Base-by-base conservation (phyloP, 495 filamentous ascomycete genomes). In the Neurospora pannonica region DNA sequence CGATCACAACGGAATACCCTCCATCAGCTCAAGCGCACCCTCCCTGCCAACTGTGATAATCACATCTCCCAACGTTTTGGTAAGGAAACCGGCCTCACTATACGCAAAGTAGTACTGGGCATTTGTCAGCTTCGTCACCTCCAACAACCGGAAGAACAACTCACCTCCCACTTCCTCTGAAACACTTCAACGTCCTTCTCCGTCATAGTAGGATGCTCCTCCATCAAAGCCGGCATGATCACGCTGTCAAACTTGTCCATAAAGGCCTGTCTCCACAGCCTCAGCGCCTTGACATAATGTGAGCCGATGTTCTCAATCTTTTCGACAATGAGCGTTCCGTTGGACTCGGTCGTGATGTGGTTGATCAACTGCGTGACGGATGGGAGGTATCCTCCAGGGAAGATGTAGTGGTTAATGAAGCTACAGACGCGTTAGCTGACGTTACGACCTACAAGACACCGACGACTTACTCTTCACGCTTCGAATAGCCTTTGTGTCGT, bases 321-420 rank as follows among this genome's bases (percentile, higher is more conserved):
- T 70, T 92, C 88, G 15, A 93, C 84, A 60, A 92, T 83, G 36
- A 92, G 83, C 1, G 86, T 86, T 0, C 87, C 88, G 37, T 82
- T 84, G 5, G 88, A 88, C 62, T 90, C 88, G 39, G 81, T 82
- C 38, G 84, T 85, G 70, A 93, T 89, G 42, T 89, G 85, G 43
- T 86, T 84, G 31, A 92, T 81, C 38, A 93, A 82, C 76, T 91
- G 89, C 34, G 85, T 89, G 38, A 89, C 85, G 6, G 89, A 92
- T 17, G 90, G 91, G 0, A 93, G 82, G 78, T 93, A 90, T 3
- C 92, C 91, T 48, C 91, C 90, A 2, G 91, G 92, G 78, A 93
- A 93, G 72, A 93, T 93, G 76, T 93, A 92, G 73, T 88, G 88
- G 42, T 90, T 85, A 78, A 93, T 92, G 80, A 93, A 94, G 75